Evolutionary conservation across 129 eudicot species (phyloP), one percentile per base, ranked within the genome.

Genomic region (Ambrosia trifida): DNA sequence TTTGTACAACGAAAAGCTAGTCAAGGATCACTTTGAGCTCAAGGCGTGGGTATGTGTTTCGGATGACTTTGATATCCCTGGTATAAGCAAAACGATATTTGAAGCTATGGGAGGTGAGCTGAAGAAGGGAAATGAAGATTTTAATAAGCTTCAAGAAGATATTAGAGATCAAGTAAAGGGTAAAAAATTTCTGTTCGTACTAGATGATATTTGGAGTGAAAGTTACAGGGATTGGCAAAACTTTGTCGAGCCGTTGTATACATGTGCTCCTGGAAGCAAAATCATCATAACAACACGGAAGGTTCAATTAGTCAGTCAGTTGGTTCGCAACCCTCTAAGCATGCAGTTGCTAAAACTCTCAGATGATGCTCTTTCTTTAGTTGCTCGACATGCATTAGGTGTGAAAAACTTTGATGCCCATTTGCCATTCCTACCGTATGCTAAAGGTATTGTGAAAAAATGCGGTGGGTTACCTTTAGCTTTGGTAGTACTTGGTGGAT

Each of bases 251-350:
- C 64, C 17, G 7, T 58, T 58, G 12, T 36, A 24, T 59, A 24
- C 65, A 7, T 35, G 36, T 14, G 65, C 43, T 30, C 18, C 2
- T 28, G 65, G 65, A 59, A 12, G 65, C 30, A 59, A 30, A n/a
- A 59, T 59, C 33, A 59, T 59, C 43, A 30, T 59, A 30, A 59
- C 65, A 31, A 59, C 65, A 24, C 10, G 65, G n/a, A 59, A 31
- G 65, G 40, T 10, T 24, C 0, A 5, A 1, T 59, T 59, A 40
- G 18, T 68, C 4, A 68, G 16, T 16, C 9, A 47, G 14, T 14
- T 68, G 60, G 72, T 3, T 68, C 30, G 4, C 16, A 3, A n/a
- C 9, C 30, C 4, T 68, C 44, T 33, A 47, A 33, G 7, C 20
- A 51, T 47, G 12, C 58, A 51, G 9, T 28, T 47, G 9, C 4